Evolutionary conservation across 805 yeast species (phyloP).

Genomic region (Kodamaea kaohsiungensis): DNA sequence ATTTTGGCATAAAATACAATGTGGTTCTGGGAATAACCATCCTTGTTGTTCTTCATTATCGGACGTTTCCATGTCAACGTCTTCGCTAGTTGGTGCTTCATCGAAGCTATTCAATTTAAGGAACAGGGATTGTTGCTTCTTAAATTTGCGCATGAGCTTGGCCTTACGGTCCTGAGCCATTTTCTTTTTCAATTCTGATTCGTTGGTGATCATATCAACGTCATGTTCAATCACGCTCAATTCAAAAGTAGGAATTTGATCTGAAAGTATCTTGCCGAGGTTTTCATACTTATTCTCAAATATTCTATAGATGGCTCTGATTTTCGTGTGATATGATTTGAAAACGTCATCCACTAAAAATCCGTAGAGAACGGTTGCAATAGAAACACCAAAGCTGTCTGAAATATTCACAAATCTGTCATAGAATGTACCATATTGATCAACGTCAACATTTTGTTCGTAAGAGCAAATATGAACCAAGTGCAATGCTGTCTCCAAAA

Average conservation of each 20-base stretch:
- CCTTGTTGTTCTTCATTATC: slow-evolving; percentile 29
- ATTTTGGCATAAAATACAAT: slow-evolving; percentile 82
- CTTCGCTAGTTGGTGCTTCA: slow-evolving; percentile 21
- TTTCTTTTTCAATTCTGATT: slow-evolving; percentile 56
- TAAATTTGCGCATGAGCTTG: slow-evolving; percentile 74
- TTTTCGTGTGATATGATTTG: slow-evolving; percentile 49
- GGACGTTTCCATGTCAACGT: slow-evolving; percentile 42
- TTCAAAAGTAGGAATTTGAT: slow-evolving; percentile 26
- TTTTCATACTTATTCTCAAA: slow-evolving; percentile 26
- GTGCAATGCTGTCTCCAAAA: slow-evolving; percentile 62
- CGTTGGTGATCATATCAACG: slow-evolving; percentile 14
- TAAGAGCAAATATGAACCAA: slow-evolving; percentile 60
- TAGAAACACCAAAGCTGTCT: slow-evolving; percentile 34
- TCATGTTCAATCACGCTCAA: slow-evolving; percentile 20
- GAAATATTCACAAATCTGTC: slow-evolving; percentile 30
- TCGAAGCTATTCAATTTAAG: slow-evolving; percentile 49
- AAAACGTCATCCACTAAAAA: slow-evolving; percentile 44
- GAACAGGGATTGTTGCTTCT: slow-evolving; percentile 77
- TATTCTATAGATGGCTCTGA: slow-evolving; percentile 53
- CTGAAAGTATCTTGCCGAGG: slow-evolving; percentile 19
- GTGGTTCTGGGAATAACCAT: slow-evolving; percentile 73
- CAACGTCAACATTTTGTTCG: slow-evolving; percentile 31
- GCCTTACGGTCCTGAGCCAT: slow-evolving; percentile 69
- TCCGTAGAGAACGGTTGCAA: slow-evolving; percentile 37
- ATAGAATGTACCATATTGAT: slow-evolving; percentile 33